phyloP scores from a whole-genome alignment of 2,329 filamentous ascomycete genomes.

The Penicillium sclerotiorum region DNA sequence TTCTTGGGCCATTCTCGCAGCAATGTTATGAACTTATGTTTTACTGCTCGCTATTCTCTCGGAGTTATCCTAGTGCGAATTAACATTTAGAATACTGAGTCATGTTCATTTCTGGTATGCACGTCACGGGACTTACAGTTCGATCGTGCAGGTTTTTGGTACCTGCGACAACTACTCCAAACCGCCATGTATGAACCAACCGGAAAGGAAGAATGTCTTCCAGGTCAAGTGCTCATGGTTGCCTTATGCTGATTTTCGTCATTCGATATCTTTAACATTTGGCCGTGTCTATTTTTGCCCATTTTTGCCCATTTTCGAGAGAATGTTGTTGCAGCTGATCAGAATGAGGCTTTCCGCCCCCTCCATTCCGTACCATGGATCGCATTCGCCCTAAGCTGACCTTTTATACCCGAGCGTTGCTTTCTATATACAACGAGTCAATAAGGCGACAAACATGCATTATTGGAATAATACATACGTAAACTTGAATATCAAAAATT shows the following conservation, averaged over 20 bases:
- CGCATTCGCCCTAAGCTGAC: not conserved
- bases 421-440: not conserved
- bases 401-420: not conserved
- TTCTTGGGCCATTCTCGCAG: too few species aligned
- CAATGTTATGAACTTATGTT: too few species aligned
- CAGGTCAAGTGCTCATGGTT: slow-evolving; percentile 4
- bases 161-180: slow-evolving; percentile 6
- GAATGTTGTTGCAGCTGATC: slow-evolving; percentile 7
- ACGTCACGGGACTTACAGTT: not conserved
- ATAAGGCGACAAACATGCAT: too few species aligned
- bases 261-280: not conserved
- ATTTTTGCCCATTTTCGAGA: too few species aligned
- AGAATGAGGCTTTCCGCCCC: not conserved
- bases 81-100: too few species aligned
- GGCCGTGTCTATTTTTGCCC: too few species aligned
- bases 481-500: too few species aligned
- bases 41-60: too few species aligned
- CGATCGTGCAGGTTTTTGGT: slow-evolving; percentile 3
- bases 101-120: too few species aligned
- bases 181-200: not conserved
- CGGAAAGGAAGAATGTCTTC: not conserved
- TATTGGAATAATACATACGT: too few species aligned
- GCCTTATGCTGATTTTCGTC: not conserved
- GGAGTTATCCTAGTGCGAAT: too few species aligned
- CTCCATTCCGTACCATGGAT: not conserved